Conservation (phyloP, 805 yeast genomes). For the Candida alai region DNA sequence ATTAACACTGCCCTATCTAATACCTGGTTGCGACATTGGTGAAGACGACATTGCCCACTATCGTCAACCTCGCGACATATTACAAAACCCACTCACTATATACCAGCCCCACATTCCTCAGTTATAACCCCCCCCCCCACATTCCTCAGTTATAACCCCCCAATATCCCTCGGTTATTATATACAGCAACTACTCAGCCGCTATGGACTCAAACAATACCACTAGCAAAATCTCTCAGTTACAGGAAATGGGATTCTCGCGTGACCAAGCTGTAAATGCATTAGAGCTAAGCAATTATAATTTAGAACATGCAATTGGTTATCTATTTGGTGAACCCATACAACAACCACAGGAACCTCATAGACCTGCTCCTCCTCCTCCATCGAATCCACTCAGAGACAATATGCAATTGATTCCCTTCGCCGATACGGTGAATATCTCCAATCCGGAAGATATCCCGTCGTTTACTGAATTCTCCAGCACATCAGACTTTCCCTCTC, state of each 20-base stretch:
- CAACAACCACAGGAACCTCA: conserved; percentile 9
- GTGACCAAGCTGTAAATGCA: conserved; percentile 37
- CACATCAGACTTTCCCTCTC: neutral
- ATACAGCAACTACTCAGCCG: neutral
- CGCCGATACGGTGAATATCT: conserved; percentile 22
- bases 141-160: no score
- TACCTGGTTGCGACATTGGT: no score
- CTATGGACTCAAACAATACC: neutral
- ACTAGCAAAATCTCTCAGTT: conserved; percentile 16
- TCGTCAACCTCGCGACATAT: no score
- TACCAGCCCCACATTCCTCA: no score
- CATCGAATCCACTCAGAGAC: neutral
- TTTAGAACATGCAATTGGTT: conserved; percentile 25
- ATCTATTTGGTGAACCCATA: conserved; percentile 32
- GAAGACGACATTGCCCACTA: no score
- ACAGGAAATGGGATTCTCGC: conserved; percentile 39
- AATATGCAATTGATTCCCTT: conserved; percentile 8
- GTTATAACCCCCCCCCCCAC: no score
- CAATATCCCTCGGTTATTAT: no score
- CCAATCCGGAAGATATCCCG: conserved; percentile 32
- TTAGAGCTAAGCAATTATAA: conserved; percentile 22
- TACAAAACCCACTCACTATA: no score
- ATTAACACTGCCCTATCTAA: no score
- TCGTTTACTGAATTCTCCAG: conserved; percentile 8
- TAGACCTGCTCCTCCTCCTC: conserved; percentile 9